Base-by-base conservation (phyloP, 2,329 filamentous ascomycete genomes). In the Golovinomyces cichoracearum region DNA sequence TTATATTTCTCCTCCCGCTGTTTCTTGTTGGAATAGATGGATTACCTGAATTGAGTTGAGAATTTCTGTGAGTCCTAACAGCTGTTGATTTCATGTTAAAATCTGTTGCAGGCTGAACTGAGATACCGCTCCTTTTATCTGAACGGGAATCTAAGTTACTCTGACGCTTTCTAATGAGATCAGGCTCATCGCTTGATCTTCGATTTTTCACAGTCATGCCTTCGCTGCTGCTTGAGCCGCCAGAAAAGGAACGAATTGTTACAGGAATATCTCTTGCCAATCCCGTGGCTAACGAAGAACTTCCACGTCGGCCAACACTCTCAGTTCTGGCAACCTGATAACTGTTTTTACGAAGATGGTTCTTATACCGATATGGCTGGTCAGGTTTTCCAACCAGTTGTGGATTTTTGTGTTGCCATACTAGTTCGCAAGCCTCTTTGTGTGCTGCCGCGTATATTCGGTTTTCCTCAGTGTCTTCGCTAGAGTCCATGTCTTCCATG, bases 361-460 rank as follows among this genome's bases (percentile, higher is more conserved):
- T 69, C 53, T 70, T 74, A 62, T 86, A 86, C 17, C 68, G 68
- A 56, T 76, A 80, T 9, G 78, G 73, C 1, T 74, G 72, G 40
- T 75, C 71, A 2, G 79, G 77, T 52, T 70, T 66, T n/a, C 65
- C 66, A 1, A 65, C 61, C 50, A 66, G 65, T 49, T 68, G 62
- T 6, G 72, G 72, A 54, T 83, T 71, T 58, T 79, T 70, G 59
- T 88, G 82, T 57, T 77, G 74, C 71, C 75, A 85, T 40, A 88
- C 82, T 42, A 88, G 68, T 60, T 86, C 80, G 1, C 80, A 77
- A 10, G 82, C 82, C 61, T 88, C 82, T 51, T 83, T 68, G 52
- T 83, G 74, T 26, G 82, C 82, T 37, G 78, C 78, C 12, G 73
- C 66, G 60, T 82, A 80, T 45, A 86, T 61, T 41, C 72, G 72